Evolutionary conservation across 495 filamentous ascomycete genomes (phyloP).

Genomic region (Trichocladium antarcticum): DNA sequence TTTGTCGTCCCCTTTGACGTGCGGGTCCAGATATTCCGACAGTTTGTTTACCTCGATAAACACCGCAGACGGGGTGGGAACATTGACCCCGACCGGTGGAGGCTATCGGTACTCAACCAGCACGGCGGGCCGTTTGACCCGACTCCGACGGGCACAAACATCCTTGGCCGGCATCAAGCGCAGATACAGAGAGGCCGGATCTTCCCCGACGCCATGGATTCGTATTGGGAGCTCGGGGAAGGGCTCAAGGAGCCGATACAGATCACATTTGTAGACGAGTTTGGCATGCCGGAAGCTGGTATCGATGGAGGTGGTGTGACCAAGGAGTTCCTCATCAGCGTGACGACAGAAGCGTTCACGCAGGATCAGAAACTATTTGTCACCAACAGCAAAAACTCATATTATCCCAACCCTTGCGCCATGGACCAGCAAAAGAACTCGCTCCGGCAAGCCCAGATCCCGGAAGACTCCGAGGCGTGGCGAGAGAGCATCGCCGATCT

Average conservation of each 20-base stretch:
- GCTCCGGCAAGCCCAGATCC: conserved; percentile 42
- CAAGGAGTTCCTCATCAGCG: conserved; percentile 90
- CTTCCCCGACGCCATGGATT: conserved; percentile 74
- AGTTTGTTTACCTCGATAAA: conserved; percentile 82
- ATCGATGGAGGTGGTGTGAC: conserved; percentile 97
- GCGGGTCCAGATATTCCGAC: conserved; percentile 83
- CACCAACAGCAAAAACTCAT: conserved; percentile 77
- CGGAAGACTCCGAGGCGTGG: conserved; percentile 43
- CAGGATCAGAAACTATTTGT: conserved; percentile 47
- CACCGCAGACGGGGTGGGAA: conserved; percentile 60
- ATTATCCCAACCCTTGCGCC: conserved; percentile 78
- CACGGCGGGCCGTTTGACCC: conserved; percentile 23
- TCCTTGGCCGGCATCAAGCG: conserved; percentile 63
- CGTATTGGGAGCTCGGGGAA: conserved; percentile 73
- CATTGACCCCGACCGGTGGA: conserved; percentile 71
- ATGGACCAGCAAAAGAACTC: conserved; percentile 60
- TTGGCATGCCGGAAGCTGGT: conserved; percentile 75
- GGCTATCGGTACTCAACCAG: conserved; percentile 47
- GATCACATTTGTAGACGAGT: conserved; percentile 92
- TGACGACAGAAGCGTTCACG: conserved; percentile 76
- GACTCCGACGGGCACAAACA: conserved; percentile 30
- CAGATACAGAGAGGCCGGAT: conserved; percentile 68
- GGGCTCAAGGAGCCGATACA: conserved; percentile 93
- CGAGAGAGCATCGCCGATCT: conserved; percentile 48
- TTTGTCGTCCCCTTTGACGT: conserved; percentile 93